These are phyloP conservation scores for Pythium utonaiense DNA, from an alignment of 352 stramenopile genomes.

Conservation along the genomic window DNA sequence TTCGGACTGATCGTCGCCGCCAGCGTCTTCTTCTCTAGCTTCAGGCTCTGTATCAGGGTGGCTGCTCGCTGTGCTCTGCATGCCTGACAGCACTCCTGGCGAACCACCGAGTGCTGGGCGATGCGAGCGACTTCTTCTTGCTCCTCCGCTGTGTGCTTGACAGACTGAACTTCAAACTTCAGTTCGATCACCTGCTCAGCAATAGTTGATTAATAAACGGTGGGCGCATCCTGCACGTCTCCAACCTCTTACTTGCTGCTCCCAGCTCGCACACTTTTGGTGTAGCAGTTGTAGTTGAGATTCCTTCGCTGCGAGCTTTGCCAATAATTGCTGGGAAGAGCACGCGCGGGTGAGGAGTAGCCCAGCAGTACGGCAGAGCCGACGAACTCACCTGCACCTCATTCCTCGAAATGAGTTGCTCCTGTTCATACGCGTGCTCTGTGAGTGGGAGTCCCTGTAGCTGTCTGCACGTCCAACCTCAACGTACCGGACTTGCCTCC, in stretches of 20 bases:
- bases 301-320: conserved; percentile 34
- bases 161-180: conserved; percentile 47
- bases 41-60: conserved; percentile 17
- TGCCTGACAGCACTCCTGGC: conserved; percentile 21
- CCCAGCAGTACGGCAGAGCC: neutral
- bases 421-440: neutral
- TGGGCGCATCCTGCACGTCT: no score
- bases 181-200: conserved; percentile 44
- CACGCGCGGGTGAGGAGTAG: neutral
- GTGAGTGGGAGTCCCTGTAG: neutral
- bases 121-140: conserved; percentile 25
- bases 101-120: conserved; percentile 23
- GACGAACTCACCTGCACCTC: conserved; percentile 15
- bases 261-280: conserved; percentile 39
- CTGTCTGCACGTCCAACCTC: no score
- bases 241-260: conserved; percentile 36
- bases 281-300: conserved; percentile 38
- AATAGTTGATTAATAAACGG: no score
- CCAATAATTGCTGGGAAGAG: conserved; percentile 15
- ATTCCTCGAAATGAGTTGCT: conserved; percentile 15
- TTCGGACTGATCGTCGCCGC: conserved; percentile 20
- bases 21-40: conserved; percentile 21
- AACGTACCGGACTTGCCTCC: conserved; percentile 9
- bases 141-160: conserved; percentile 33
- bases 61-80: conserved; percentile 18